Percentiles rank a stretch among this genome's conserved stretches.
phyloP scores from a whole-genome alignment of 2,329 filamentous ascomycete species.

The Talaromyces verruculosus region DNA sequence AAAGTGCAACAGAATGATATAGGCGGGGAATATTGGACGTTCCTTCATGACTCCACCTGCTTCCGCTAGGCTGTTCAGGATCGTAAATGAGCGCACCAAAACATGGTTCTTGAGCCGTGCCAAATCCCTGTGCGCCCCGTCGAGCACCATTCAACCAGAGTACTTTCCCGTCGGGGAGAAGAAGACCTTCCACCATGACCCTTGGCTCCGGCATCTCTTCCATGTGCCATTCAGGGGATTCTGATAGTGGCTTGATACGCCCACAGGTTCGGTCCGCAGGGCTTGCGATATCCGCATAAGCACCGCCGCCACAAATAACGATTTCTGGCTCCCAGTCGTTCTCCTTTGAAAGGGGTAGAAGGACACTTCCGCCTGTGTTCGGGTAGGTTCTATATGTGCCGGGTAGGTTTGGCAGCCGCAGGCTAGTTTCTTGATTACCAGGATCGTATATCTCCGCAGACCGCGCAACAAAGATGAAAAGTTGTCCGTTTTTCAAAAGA shows the following conservation, averaged over 20 bases:
- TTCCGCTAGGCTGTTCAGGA: slow-evolving; percentile 51
- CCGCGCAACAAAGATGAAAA: slow-evolving; percentile 60
- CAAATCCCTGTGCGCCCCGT: slow-evolving; percentile 61
- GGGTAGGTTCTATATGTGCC: slow-evolving; percentile 61
- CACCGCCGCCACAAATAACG: slow-evolving; percentile 60
- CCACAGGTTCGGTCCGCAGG: slow-evolving; percentile 61
- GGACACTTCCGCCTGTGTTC: slow-evolving; percentile 59
- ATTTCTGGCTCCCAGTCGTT: slow-evolving; percentile 56
- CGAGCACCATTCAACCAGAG: slow-evolving; percentile 61
- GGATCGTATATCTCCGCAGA: slow-evolving; percentile 59
- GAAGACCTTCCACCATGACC: slow-evolving; percentile 60
- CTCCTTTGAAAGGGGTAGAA: slow-evolving; percentile 55
- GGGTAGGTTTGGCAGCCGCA: slow-evolving; percentile 53
- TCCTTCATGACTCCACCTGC: slow-evolving; percentile 51
- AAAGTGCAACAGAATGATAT: slow-evolving; percentile 62
- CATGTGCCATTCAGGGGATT: slow-evolving; percentile 55
- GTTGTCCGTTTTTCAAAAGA: slow-evolving; percentile 55
- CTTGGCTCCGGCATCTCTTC: slow-evolving; percentile 60
- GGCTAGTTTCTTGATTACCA: slow-evolving; percentile 45
- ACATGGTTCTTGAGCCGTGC: slow-evolving; percentile 55
- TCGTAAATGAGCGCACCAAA: slow-evolving; percentile 60
- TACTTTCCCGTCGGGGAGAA: slow-evolving; percentile 61
- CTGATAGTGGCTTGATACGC: slow-evolving; percentile 53
- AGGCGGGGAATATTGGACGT: slow-evolving; percentile 50
- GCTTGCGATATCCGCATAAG: slow-evolving; percentile 59